Conservation (phyloP, 495 filamentous ascomycete genomes). For the Penicillium antarcticum region DNA sequence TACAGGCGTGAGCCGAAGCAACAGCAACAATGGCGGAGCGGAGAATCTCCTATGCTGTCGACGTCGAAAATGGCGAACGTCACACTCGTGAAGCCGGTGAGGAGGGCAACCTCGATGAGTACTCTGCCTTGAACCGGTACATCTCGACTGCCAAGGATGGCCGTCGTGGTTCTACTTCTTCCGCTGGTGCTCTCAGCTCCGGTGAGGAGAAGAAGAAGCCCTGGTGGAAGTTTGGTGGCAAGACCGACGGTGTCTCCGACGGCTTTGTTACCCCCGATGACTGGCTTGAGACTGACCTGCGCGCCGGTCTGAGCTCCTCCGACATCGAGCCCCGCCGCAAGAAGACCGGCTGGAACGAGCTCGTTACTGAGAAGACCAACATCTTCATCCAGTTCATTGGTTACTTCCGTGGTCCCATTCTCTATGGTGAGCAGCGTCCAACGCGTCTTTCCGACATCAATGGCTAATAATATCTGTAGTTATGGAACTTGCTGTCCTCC, state of each 20-base stretch:
- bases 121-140: conserved; percentile 58
- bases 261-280: conserved; percentile 61
- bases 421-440: conserved; percentile 61
- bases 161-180: conserved; percentile 54
- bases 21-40: conserved; percentile 49
- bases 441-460: not conserved
- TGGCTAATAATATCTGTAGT: conserved; percentile 41
- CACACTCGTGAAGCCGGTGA: conserved; percentile 30
- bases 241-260: conserved; percentile 30
- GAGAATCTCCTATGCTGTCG: conserved; percentile 53
- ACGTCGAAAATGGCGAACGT: conserved; percentile 49
- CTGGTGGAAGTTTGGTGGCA: conserved; percentile 58
- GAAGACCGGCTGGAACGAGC: conserved; percentile 70
- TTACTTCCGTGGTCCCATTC: conserved; percentile 80
- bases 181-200: conserved; percentile 39
- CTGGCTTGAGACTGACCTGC: conserved; percentile 71
- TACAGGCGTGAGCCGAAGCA: conserved; percentile 46
- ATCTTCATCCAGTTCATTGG: conserved; percentile 72
- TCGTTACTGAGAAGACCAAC: conserved; percentile 73
- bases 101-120: conserved; percentile 45
- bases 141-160: conserved; percentile 64
- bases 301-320: conserved; percentile 51
- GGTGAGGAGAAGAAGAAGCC: conserved; percentile 46
- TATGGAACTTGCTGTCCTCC: conserved; percentile 79
- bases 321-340: conserved; percentile 66